These are phyloP conservation scores for Fusarium sp. DNA, from an alignment of 2,329 filamentous ascomycete species.

Conservation along the genomic window DNA sequence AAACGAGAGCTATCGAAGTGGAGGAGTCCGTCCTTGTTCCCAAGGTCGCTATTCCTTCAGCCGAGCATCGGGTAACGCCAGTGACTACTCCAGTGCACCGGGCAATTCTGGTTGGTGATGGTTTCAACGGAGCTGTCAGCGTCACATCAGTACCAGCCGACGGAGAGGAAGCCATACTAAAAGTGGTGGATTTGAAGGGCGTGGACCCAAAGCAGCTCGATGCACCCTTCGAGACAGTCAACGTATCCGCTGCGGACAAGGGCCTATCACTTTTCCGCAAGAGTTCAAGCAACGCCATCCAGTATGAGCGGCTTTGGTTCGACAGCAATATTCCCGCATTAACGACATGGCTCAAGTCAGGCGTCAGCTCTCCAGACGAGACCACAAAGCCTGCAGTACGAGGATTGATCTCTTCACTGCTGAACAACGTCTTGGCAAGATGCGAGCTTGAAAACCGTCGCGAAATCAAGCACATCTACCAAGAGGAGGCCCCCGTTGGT, in stretches of 20 bases:
- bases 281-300: constrained; percentile 74
- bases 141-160: constrained; percentile 57
- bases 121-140: constrained; percentile 73
- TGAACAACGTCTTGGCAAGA: constrained; percentile 63
- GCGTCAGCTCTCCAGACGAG: constrained; percentile 54
- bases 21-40: constrained; percentile 80
- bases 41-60: constrained; percentile 75
- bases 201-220: constrained; percentile 52
- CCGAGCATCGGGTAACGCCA: constrained; percentile 71
- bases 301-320: constrained; percentile 80
- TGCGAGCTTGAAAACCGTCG: constrained; percentile 58
- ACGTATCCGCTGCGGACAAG: constrained; percentile 69
- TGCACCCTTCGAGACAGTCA: constrained; percentile 66
- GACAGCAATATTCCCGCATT: constrained; percentile 75
- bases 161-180: constrained; percentile 58
- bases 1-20: constrained; percentile 51
- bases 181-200: constrained; percentile 68
- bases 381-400: constrained; percentile 73
- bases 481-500: constrained; percentile 30
- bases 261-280: constrained; percentile 76
- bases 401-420: constrained; percentile 73
- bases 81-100: constrained; percentile 87
- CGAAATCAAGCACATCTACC: constrained; percentile 54
- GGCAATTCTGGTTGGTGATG: constrained; percentile 78
- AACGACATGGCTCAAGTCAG: constrained; percentile 71